Evolutionary conservation across 2,329 filamentous ascomycete genomes (phyloP), one percentile per base, ranked within the genome.

Genomic region (Cyphellophora europaea): DNA sequence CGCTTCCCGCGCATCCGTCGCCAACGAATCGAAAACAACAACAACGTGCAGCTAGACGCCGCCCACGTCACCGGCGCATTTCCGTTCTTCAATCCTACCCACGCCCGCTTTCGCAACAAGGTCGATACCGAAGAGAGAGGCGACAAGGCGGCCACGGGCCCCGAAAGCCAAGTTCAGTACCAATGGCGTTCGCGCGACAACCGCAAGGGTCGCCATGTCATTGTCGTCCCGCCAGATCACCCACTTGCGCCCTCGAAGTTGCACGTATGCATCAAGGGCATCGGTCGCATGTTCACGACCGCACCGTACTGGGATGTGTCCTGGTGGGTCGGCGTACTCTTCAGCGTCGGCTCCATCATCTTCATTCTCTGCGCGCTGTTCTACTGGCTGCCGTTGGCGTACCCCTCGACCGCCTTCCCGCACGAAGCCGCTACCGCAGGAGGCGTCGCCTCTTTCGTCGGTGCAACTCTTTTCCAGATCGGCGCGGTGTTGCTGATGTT

Each of bases 401-500:
- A 57, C 5, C 76, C 77, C 0, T 58, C 42, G 2, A 43, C 44
- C 5, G 38, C 43, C 12, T 46, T 46, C 28, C 21, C 56, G 1
- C 62, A 62, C 18, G 77, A 82, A 53, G 55, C 59, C 1, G 41
- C 62, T 5, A 59, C 61, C 43, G 78, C 63, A 1, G 77, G 73
- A 3, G 79, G 77, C 2, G 64, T 79, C 14, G 74, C 71, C 0
- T 76, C 74, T 0, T 74, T 80, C 47, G 65, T 82, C n/a, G 79
- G 79, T 3, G 77, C 77, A 0, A 79, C 74, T 0, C 58, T 82
- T 5, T 82, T 84, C 51, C 75, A 79, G 45, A 35, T 78, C 3
- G 78, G 77, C 0, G 75, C 72, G 21, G 49, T 82, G 1, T 54
- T 82, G 2, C 61, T 82, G 16, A 63, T 82, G 54, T 58, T 80